phyloP scores from a whole-genome alignment of 331 rosid species.

The Malus hybrid region DNA sequence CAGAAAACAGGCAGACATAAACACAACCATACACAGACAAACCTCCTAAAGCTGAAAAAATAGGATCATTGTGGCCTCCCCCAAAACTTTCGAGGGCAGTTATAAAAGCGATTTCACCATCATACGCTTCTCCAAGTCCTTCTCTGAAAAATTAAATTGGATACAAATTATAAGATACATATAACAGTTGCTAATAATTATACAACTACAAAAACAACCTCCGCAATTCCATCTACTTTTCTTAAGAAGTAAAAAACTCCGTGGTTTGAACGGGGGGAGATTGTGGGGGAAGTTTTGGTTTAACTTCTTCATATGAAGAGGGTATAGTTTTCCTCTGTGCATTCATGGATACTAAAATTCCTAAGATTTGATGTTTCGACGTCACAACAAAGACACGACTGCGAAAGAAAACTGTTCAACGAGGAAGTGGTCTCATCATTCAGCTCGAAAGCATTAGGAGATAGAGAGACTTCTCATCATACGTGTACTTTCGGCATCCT shows the following conservation, averaged over 20 bases:
- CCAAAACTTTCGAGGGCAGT: slow-evolving; percentile 55
- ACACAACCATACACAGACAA: slow-evolving; percentile 5
- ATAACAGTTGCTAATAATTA: too few species aligned
- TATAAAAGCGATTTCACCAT: slow-evolving; percentile 48
- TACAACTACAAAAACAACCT: neutral
- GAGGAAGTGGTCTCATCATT: neutral
- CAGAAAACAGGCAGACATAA: neutral
- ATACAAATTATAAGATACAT: neutral
- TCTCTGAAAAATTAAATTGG: slow-evolving; percentile 35
- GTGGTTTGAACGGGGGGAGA: neutral
- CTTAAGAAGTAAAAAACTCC: neutral
- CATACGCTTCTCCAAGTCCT: slow-evolving; percentile 57
- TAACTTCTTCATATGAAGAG: neutral
- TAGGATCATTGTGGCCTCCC: slow-evolving; percentile 60
- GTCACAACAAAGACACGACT: neutral
- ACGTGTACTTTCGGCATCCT: slow-evolving; percentile 62
- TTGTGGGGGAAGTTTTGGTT: neutral
- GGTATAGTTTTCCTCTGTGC: neutral
- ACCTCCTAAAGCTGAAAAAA: slow-evolving; percentile 59
- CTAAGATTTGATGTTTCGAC: neutral
- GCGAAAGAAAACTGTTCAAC: neutral
- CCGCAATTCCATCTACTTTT: neutral
- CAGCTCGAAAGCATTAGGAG: neutral
- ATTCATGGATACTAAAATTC: neutral
- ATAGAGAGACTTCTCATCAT: slow-evolving; percentile 3